Percentiles rank a stretch among this genome's conserved stretches.
phyloP scores from a whole-genome alignment of 2,329 filamentous ascomycete genomes.

The Penicillium sp. region DNA sequence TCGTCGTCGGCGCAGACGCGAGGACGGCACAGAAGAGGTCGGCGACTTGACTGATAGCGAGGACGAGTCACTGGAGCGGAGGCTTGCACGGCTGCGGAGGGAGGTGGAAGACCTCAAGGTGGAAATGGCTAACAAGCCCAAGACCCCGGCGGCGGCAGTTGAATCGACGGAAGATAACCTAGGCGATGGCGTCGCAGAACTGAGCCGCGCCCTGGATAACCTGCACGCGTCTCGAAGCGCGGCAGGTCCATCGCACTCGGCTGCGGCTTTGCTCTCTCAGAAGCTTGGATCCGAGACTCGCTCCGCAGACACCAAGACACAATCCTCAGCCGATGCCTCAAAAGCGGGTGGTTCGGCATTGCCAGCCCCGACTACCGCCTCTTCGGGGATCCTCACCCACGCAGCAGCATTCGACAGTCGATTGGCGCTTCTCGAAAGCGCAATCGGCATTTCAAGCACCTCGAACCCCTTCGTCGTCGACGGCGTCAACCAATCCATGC shows the following conservation, averaged over 20 bases:
- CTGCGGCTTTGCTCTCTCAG: constrained; percentile 36
- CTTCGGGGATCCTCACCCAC: constrained; percentile 63
- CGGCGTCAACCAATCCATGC: constrained; percentile 49
- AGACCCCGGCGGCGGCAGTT: constrained; percentile 47
- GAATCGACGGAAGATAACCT: constrained; percentile 45
- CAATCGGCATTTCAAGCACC: constrained; percentile 71
- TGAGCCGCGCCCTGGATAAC: constrained; percentile 69
- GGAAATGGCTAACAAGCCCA: constrained; percentile 41
- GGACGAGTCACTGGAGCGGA: constrained; percentile 71
- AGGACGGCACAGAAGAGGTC: constrained; percentile 54
- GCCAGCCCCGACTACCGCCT: constrained; percentile 13
- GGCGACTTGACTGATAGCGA: constrained; percentile 77
- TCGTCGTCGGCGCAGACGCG: constrained; percentile 55
- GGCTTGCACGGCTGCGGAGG: constrained; percentile 74
- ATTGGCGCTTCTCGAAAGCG: constrained; percentile 71
- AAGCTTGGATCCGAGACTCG: constrained; percentile 28
- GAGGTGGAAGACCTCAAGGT: constrained; percentile 74
- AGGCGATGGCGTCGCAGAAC: constrained; percentile 59
- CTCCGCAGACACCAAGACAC: constrained; percentile 5
- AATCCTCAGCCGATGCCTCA: constrained; percentile 5
- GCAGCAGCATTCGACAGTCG: constrained; percentile 84
- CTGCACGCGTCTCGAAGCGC: constrained; percentile 45
- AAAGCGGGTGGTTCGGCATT: constrained; percentile 14
- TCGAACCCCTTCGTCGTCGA: constrained; percentile 52
- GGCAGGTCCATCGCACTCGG: constrained; percentile 25